Evolutionary conservation across 805 yeast genomes (phyloP), one percentile per base, ranked within the genome.

Genomic region (Ogataea nitratoaversa): DNA sequence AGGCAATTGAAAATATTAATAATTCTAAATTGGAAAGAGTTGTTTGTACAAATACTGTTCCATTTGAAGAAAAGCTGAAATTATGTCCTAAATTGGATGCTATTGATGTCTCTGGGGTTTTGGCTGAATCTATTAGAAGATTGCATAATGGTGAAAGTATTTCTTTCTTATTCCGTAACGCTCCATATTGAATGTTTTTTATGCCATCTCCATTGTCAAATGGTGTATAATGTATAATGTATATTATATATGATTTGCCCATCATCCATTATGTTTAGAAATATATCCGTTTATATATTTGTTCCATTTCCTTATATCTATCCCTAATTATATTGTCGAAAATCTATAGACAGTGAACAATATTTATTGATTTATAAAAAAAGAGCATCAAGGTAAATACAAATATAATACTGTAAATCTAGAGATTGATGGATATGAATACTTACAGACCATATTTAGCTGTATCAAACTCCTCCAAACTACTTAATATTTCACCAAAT

Each of bases 141-240:
- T 72, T 85, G 59, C 95, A 85, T 63, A 83, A 84, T 54, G 95
- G 95, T 65, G 95, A 85, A 66, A 82, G 90, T 63, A 80, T 85
- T 42, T 82, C 89, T 9, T 85, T 82, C 63, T 68, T 85, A 48
- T 85, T 85, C 65, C 82, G 79, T 52, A 74, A 81, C 61, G 82
- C 83, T 30, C 84, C 84, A 19, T 55, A 59, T 32, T 63, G 46
- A 46, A n/a, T n/a, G n/a, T n/a, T n/a, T n/a, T n/a, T n/a, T n/a
- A n/a, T n/a, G n/a, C n/a, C n/a, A n/a, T n/a, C n/a, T n/a, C n/a
- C n/a, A n/a, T n/a, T n/a, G n/a, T n/a, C n/a, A n/a, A n/a, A n/a
- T n/a, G n/a, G n/a, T n/a, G n/a, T n/a, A n/a, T n/a, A n/a, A n/a
- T n/a, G n/a, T n/a, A n/a, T n/a, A n/a, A n/a, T n/a, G n/a, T n/a